phyloP scores from a whole-genome alignment of 176 grass and related monocot genomes.

The Aegilops longissima region DNA sequence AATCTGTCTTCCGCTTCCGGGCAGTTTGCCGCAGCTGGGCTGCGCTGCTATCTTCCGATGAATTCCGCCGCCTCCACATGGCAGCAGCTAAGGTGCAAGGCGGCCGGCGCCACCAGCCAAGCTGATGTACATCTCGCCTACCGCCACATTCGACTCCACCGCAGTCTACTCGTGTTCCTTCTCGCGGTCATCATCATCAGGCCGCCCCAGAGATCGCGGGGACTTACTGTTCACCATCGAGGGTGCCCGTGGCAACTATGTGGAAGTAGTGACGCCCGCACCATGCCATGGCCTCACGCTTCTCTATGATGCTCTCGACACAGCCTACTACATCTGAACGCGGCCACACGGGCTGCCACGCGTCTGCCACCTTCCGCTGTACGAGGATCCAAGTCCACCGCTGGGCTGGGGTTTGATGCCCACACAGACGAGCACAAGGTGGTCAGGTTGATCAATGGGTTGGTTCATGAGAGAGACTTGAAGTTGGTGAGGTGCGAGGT shows the following conservation, averaged over 20 bases:
- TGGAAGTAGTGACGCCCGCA: neutral
- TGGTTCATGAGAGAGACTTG: too few species aligned
- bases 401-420: conserved; percentile 22
- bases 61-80: conserved; percentile 5
- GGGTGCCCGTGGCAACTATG: neutral
- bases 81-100: neutral
- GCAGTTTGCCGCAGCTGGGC: neutral
- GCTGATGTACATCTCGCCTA: neutral
- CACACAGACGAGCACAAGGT: neutral
- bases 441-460: conserved; percentile 10
- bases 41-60: neutral
- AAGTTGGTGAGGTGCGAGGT: neutral
- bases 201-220: neutral
- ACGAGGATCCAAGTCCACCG: neutral
- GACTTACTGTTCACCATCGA: conserved; percentile 5
- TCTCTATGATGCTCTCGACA: neutral
- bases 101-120: neutral
- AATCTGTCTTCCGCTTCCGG: conserved; percentile 19
- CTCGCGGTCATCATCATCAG: neutral
- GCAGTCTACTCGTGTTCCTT: neutral
- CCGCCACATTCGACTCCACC: neutral
- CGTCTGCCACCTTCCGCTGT: neutral
- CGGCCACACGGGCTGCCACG: conserved; percentile 3
- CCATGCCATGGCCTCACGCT: conserved; percentile 8
- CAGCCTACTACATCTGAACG: conserved; percentile 17